phyloP scores from a whole-genome alignment of 257 asterid species.

The Ajuga chamaepitys region DNA sequence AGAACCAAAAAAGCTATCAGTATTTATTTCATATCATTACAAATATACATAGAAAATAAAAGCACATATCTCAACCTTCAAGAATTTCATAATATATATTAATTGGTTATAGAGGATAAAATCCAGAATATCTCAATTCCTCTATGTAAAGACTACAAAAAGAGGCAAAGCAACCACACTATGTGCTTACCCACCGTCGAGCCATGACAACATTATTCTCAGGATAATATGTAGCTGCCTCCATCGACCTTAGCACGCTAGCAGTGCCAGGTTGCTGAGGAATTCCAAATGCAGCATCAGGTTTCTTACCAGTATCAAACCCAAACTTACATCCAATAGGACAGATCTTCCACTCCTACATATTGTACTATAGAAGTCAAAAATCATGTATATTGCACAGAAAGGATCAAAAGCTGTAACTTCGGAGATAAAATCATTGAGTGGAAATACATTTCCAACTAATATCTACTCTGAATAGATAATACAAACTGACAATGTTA shows the following conservation, averaged over 20 bases:
- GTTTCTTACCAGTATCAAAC: constrained; percentile 25
- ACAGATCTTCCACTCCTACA: constrained; percentile 71
- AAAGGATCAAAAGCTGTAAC: neutral
- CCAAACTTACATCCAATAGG: constrained; percentile 77
- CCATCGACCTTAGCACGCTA: constrained; percentile 85
- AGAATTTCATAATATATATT: neutral
- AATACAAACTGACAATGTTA: neutral
- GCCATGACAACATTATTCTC: constrained; percentile 68
- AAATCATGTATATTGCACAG: neutral
- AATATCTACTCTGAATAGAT: neutral
- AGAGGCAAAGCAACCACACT: constrained; percentile 25
- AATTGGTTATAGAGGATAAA: neutral
- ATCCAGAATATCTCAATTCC: constrained; percentile 1
- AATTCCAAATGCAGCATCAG: constrained; percentile 71
- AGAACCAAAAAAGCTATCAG: neutral
- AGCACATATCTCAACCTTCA: neutral
- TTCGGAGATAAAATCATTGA: neutral
- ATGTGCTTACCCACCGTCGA: constrained; percentile 97
- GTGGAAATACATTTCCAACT: neutral
- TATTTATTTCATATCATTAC: neutral
- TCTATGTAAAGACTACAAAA: neutral
- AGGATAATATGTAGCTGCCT: constrained; percentile 68
- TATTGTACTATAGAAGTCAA: constrained; percentile 6
- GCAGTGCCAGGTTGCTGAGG: constrained; percentile 39
- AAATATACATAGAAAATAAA: neutral